Conservation (phyloP, 441 rosid species). For the Cnidoscolus chayamansa region DNA sequence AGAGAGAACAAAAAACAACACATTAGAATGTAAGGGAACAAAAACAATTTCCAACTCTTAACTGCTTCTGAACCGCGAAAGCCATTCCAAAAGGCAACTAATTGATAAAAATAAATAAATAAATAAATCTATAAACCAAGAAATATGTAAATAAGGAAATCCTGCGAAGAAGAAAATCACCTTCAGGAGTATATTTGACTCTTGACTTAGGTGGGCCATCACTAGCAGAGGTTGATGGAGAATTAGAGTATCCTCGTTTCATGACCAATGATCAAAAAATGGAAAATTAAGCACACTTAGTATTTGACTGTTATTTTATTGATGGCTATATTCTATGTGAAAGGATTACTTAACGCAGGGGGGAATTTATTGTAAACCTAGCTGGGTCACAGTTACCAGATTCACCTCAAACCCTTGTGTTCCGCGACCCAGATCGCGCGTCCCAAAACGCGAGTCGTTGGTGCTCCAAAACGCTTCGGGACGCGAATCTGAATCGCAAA, state of each 20-base stretch:
- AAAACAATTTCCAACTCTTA: neutral
- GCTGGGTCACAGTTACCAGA: too few species aligned
- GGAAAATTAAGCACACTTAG: neutral
- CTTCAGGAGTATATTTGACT: constrained; percentile 66
- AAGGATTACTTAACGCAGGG: neutral
- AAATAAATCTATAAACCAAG: neutral
- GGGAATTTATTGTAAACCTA: neutral
- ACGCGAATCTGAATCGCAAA: too few species aligned
- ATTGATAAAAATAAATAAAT: constrained; percentile 12
- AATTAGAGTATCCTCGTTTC: constrained; percentile 75
- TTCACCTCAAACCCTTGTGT: too few species aligned
- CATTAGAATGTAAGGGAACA: neutral
- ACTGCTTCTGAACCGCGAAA: constrained; percentile 1
- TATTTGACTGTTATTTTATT: neutral
- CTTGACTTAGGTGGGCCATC: constrained; percentile 67
- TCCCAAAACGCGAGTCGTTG: too few species aligned
- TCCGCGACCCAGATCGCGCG: too few species aligned
- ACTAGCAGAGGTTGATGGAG: constrained; percentile 59
- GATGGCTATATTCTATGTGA: neutral
- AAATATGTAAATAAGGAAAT: neutral
- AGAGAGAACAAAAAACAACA: neutral
- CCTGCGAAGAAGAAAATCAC: constrained; percentile 24
- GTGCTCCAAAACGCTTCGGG: too few species aligned
- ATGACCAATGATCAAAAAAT: constrained; percentile 28
- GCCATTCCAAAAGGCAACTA: constrained; percentile 12